A percentile compares a stretch with the other conserved stretches of the same genome.
Evolutionary conservation across 768 basidiomycete genomes (phyloP).

Genomic region (Suillus lakei): DNA sequence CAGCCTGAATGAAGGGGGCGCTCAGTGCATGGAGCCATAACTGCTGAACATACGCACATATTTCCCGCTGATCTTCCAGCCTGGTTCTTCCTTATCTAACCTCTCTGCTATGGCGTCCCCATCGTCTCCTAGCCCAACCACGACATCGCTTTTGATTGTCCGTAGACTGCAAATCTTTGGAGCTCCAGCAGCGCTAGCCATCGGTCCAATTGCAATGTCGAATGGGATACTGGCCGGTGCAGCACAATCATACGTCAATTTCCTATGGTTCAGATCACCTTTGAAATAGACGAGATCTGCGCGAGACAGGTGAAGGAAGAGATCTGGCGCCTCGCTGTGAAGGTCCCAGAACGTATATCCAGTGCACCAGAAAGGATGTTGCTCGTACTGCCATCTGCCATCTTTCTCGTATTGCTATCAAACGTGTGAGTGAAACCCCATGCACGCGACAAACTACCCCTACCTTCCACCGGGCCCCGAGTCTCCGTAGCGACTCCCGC

Average conservation of each 20-base stretch:
- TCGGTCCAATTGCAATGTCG: conserved; percentile 88
- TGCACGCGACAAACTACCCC: conserved; percentile 1
- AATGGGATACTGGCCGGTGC: conserved; percentile 89
- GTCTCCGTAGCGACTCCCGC: conserved; percentile 75
- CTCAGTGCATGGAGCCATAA: conserved; percentile 20
- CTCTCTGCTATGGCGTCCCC: conserved; percentile 75
- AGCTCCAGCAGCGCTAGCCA: conserved; percentile 87
- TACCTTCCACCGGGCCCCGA: conserved; percentile 92
- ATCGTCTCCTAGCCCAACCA: conserved; percentile 78
- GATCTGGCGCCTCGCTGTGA: conserved; percentile 81
- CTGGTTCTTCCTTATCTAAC: conserved; percentile 84
- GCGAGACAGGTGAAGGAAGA: conserved; percentile 89
- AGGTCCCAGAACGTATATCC: conserved; percentile 94
- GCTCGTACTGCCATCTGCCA: conserved; percentile 93
- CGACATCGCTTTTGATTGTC: conserved; percentile 95
- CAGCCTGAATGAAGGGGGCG: conserved; percentile 55
- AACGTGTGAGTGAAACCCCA: background rate
- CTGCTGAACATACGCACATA: conserved; percentile 62
- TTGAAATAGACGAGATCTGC: conserved; percentile 95
- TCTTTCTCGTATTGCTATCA: conserved; percentile 86
- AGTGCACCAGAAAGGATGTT: conserved; percentile 95
- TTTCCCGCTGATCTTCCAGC: conserved; percentile 98
- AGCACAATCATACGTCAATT: conserved; percentile 86
- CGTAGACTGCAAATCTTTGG: conserved; percentile 86
- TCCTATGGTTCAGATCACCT: conserved; percentile 93